phyloP scores from a whole-genome alignment of 352 stramenopile species.

The Globisporangium carolinianum region DNA sequence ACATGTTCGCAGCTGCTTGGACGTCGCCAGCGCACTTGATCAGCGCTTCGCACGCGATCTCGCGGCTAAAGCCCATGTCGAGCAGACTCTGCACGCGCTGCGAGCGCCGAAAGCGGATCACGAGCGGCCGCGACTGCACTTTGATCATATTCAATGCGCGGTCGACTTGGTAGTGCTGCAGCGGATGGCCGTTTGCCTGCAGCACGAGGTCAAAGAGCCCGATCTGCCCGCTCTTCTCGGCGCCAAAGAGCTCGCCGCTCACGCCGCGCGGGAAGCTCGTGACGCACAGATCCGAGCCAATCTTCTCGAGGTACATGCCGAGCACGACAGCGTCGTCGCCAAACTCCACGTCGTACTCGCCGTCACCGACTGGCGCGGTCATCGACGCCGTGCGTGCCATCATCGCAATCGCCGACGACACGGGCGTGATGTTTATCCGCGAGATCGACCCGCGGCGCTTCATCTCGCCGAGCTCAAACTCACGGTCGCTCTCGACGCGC shows the following conservation, averaged over 20 bases:
- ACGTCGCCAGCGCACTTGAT: slow-evolving; percentile 46
- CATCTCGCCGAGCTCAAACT: slow-evolving; percentile 49
- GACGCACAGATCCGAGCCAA: slow-evolving; percentile 67
- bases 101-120: slow-evolving; percentile 73
- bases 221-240: slow-evolving; percentile 71
- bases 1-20: slow-evolving; percentile 57
- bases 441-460: slow-evolving; percentile 38
- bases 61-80: slow-evolving; percentile 64
- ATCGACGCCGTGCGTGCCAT: slow-evolving; percentile 69
- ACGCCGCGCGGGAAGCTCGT: slow-evolving; percentile 66
- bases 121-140: slow-evolving; percentile 60
- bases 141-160: slow-evolving; percentile 84
- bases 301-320: slow-evolving; percentile 76
- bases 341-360: slow-evolving; percentile 80
- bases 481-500: slow-evolving; percentile 41
- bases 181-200: slow-evolving; percentile 72
- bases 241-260: slow-evolving; percentile 62
- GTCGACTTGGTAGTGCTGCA: slow-evolving; percentile 80
- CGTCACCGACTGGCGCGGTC: slow-evolving; percentile 34
- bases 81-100: slow-evolving; percentile 54
- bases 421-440: slow-evolving; percentile 65
- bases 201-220: slow-evolving; percentile 62
- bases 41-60: slow-evolving; percentile 45
- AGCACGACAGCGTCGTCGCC: slow-evolving; percentile 59
- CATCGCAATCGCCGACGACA: slow-evolving; percentile 76